Evolutionary conservation across 495 filamentous ascomycete species (phyloP).

Genomic region (Staphylotrichum tortipilum): DNA sequence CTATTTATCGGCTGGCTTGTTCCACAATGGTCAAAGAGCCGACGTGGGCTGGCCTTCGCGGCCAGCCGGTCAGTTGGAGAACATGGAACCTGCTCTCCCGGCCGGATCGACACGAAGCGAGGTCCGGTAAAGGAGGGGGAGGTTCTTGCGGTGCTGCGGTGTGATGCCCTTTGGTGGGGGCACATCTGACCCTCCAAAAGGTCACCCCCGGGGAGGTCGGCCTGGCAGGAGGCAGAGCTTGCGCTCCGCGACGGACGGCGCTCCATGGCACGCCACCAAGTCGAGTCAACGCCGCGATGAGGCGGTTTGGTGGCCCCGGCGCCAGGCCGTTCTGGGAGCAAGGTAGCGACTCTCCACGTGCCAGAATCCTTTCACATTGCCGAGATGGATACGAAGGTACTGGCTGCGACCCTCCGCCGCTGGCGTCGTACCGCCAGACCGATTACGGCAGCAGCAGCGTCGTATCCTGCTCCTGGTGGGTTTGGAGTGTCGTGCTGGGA

Average conservation of each 20-base stretch:
- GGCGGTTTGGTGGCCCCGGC: background rate
- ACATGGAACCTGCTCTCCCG: too few species aligned
- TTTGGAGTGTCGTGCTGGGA: background rate
- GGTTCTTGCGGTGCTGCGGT: too few species aligned
- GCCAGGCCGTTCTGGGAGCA: background rate
- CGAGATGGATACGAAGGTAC: conserved; percentile 2
- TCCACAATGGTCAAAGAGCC: background rate
- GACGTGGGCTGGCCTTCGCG: background rate
- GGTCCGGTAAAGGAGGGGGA: background rate
- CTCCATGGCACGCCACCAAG: too few species aligned
- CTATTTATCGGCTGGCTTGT: background rate
- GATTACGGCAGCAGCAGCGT: background rate
- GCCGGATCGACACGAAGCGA: background rate
- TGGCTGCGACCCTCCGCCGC: conserved; percentile 1
- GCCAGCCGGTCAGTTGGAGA: too few species aligned
- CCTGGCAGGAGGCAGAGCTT: too few species aligned
- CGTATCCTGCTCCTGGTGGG: background rate
- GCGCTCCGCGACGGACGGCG: background rate
- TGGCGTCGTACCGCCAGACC: background rate
- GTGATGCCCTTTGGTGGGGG: background rate
- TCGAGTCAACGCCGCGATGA: too few species aligned
- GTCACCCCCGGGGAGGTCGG: too few species aligned
- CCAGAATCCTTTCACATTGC: conserved; percentile 6
- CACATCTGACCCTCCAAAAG: too few species aligned
- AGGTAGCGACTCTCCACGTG: conserved; percentile 8